phyloP scores from a whole-genome alignment of 2,329 filamentous ascomycete species.

The Calonectria henricotiae region DNA sequence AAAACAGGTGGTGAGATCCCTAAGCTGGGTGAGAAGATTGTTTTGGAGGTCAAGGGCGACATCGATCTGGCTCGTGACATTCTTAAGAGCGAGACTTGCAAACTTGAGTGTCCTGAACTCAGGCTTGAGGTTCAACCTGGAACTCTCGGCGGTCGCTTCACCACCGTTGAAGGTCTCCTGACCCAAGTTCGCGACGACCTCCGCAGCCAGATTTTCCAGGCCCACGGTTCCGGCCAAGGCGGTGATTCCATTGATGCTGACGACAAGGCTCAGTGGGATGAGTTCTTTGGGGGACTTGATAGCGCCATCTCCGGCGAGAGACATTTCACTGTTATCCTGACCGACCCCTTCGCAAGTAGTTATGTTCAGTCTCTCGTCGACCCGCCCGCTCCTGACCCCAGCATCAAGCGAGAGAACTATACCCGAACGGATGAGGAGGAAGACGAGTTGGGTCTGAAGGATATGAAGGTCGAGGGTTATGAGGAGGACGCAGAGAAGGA shows the following conservation, averaged over 20 bases:
- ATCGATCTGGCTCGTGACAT: constrained; percentile 92
- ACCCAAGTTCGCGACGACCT: constrained; percentile 95
- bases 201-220: constrained; percentile 88
- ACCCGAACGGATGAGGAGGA: constrained; percentile 92
- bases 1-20: constrained; percentile 97
- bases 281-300: constrained; percentile 85
- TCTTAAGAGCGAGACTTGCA: constrained; percentile 95
- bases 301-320: constrained; percentile 85
- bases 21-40: constrained; percentile 87
- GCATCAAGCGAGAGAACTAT: constrained; percentile 88
- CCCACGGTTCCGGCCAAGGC: constrained; percentile 72
- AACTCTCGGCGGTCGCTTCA: constrained; percentile 96
- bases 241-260: constrained; percentile 83
- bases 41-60: constrained; percentile 77
- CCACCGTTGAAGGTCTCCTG: constrained; percentile 93
- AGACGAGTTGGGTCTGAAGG: constrained; percentile 89
- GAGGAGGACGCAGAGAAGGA: constrained; percentile 63
- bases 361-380: constrained; percentile 94
- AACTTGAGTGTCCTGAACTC: constrained; percentile 88
- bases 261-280: constrained; percentile 82
- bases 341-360: constrained; percentile 91
- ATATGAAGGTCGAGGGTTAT: constrained; percentile 95
- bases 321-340: constrained; percentile 86
- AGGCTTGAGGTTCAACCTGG: constrained; percentile 91
- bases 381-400: constrained; percentile 78